Conservation (phyloP, 1,139 yeast genomes). For the Geotrichum siamense region DNA sequence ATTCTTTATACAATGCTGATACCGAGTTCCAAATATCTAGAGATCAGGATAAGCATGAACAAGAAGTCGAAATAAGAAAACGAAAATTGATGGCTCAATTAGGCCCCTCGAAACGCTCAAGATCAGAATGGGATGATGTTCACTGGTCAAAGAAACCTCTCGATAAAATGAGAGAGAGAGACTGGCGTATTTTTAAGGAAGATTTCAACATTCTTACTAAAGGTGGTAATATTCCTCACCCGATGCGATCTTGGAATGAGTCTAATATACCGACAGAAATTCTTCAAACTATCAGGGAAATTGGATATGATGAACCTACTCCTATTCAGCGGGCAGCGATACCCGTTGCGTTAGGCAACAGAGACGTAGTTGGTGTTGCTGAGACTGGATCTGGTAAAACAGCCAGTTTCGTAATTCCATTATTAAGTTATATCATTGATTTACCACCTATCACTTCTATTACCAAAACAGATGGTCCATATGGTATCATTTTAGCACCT, state of each 20-base stretch:
- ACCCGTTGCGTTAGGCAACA: conserved; percentile 55
- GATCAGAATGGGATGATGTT: conserved; percentile 30
- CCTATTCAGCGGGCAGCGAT: conserved; percentile 87
- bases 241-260: conserved; percentile 71
- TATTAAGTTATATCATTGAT: conserved; percentile 51
- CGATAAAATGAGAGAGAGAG: conserved; percentile 64
- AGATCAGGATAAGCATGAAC: conserved; percentile 5
- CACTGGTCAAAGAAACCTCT: conserved; percentile 71
- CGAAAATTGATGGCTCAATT: conserved; percentile 18
- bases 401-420: conserved; percentile 70
- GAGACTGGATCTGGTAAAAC: conserved; percentile 97
- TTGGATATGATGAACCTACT: conserved; percentile 61
- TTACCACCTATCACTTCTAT: conserved; percentile 38
- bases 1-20: conserved; percentile 37
- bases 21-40: conserved; percentile 26
- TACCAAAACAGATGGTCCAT: conserved; percentile 51
- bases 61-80: conserved; percentile 18
- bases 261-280: conserved; percentile 44
- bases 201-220: conserved; percentile 62
- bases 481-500: conserved; percentile 71
- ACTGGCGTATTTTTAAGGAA: conserved; percentile 84
- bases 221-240: conserved; percentile 49
- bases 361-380: conserved; percentile 84
- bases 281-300: conserved; percentile 34
- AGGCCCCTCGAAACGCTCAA: conserved; percentile 11